Conservation (phyloP, 2,329 filamentous ascomycete genomes). For the Ciborinia camelliae region DNA sequence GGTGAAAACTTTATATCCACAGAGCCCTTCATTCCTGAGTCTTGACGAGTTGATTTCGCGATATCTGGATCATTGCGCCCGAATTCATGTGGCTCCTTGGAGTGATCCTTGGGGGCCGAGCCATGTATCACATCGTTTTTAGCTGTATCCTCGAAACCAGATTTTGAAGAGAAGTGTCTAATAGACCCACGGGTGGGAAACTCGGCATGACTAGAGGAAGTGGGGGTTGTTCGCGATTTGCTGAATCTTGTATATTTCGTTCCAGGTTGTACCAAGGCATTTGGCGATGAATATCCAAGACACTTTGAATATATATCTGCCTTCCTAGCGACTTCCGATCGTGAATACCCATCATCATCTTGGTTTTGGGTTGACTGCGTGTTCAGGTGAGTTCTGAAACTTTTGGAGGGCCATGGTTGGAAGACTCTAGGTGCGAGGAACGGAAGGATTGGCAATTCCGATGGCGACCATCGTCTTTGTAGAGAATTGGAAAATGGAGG, state of each 20-base stretch:
- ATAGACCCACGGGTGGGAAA: not conserved
- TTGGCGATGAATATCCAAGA: not conserved
- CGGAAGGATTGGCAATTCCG: slow-evolving; percentile 35
- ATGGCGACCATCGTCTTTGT: slow-evolving; percentile 32
- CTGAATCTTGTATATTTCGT: slow-evolving; percentile 1
- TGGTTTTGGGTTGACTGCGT: not conserved
- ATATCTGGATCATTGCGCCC: not conserved
- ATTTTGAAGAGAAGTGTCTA: not conserved
- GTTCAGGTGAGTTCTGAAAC: slow-evolving; percentile 19
- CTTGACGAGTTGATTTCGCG: not conserved
- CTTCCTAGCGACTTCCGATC: not conserved
- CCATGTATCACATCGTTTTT: not conserved
- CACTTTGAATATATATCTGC: not conserved
- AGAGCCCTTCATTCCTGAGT: not conserved
- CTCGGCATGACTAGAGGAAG: not conserved
- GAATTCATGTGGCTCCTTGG: not conserved
- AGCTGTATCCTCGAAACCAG: not conserved
- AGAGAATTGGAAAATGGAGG: slow-evolving; percentile 31
- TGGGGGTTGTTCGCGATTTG: slow-evolving; percentile 1
- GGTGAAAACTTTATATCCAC: not conserved
- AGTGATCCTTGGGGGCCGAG: not conserved
- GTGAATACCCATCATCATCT: not conserved
- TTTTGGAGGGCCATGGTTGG: slow-evolving; percentile 34
- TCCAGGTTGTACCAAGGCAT: not conserved
- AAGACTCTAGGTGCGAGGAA: slow-evolving; percentile 38